Evolutionary conservation across 805 yeast species (phyloP).

Genomic region (Candida nemodendra): DNA sequence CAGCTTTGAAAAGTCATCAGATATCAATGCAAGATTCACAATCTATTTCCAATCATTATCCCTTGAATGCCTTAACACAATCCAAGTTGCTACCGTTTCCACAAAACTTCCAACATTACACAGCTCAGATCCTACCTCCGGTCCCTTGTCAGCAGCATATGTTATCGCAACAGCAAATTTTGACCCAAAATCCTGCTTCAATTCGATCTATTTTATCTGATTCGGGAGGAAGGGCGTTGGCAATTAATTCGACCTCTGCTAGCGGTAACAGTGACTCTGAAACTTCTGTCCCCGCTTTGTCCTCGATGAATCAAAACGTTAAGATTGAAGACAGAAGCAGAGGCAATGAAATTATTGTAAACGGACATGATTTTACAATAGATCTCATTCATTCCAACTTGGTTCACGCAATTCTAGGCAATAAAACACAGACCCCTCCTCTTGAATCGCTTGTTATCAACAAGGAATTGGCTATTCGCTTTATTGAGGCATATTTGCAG

Average conservation of each 20-base stretch:
- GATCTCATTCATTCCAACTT: conserved; percentile 15
- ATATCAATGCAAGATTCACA: neutral
- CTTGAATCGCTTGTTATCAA: conserved; percentile 27
- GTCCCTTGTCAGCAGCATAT: conserved; percentile 11
- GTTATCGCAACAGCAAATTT: conserved; percentile 1
- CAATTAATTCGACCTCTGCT: neutral
- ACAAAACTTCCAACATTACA: neutral
- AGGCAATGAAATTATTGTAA: neutral
- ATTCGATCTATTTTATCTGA: conserved; percentile 15
- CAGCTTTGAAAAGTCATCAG: conserved; percentile 2
- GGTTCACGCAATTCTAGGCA: conserved; percentile 24
- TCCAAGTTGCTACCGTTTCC: conserved; percentile 7
- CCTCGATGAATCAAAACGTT: neutral
- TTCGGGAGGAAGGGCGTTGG: neutral
- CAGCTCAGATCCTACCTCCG: conserved; percentile 1
- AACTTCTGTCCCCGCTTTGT: neutral
- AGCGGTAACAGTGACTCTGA: neutral
- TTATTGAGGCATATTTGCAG: conserved; percentile 44
- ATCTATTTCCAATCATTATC: neutral
- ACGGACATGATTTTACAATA: conserved; percentile 5
- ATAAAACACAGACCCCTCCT: conserved; percentile 28
- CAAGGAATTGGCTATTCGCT: conserved; percentile 30
- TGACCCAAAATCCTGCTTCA: conserved; percentile 11
- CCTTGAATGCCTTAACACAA: conserved; percentile 1
- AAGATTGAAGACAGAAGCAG: neutral